Evolutionary conservation across 1,284 basidiomycete species (phyloP), one percentile per base, ranked within the genome.

Genomic region (Moesziomyces globuligerus): DNA sequence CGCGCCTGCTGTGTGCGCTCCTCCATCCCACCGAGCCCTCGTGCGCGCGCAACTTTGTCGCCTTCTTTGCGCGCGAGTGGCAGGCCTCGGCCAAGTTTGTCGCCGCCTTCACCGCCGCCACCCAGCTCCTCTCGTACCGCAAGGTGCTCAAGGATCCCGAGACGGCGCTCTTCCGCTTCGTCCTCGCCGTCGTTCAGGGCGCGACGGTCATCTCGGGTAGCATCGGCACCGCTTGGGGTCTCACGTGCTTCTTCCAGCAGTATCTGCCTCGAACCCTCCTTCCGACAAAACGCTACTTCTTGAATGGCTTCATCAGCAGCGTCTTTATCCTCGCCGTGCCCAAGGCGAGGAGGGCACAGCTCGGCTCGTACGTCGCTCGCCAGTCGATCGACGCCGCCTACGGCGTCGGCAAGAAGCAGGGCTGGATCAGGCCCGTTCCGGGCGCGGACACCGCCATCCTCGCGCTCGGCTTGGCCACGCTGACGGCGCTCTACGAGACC

Each of bases 201-300:
- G 78, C 78, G 0, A 78, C 78, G 10, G 65, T 79, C 21, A 76
- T 79, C 29, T 69, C 57, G 7, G 78, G 78, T 4, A 52, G 46
- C 18, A 76, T 79, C 36, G 72, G 76, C 3, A 72, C 76, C 4
- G 74, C 74, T 0, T 79, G 78, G 78, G 76, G 64, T 8, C 32
- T 78, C 1, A 72, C 59, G 5, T 79, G 77, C 50, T 62, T 76
- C 28, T 78, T 73, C 55, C 77, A 79, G 41, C 69, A 76, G 17
- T 78, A 72, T 20, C 68, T 79, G 10, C 77, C 77, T 1, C 42
- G 64, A 4, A 78, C 59, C 17, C 41, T 75, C 3, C 40, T 79
- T 1, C 77, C 77, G 4, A 44, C 52, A 0, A 20, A 37, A 6
- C 36, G 77, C 7, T 79, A 70, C 56, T 78, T 78, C 47, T 36